Conservation (phyloP, 31 red algal species). For the Odonthalia washingtoniensis region DNA sequence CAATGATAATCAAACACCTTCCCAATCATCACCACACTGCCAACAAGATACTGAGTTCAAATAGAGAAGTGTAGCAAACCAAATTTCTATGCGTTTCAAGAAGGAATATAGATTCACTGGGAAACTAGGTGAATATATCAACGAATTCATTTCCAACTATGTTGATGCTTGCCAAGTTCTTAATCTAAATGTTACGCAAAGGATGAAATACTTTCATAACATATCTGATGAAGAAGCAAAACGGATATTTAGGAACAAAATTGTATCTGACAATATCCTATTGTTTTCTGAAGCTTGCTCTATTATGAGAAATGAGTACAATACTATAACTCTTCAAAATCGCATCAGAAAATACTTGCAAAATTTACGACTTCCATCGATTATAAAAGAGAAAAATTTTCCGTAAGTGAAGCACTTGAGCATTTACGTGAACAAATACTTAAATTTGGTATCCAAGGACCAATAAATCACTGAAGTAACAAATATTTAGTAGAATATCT, state of each 20-base stretch:
- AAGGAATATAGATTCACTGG: background rate
- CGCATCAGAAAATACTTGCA: background rate
- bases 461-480: too few relatives aligned
- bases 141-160: background rate
- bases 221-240: too few relatives aligned
- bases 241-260: too few relatives aligned
- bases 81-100: background rate
- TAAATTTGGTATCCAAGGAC: too few relatives aligned
- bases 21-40: background rate
- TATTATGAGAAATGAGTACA: background rate
- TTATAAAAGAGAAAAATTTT: background rate
- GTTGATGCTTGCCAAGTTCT: background rate
- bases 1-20: too few relatives aligned
- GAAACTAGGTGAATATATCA: background rate
- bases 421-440: too few relatives aligned
- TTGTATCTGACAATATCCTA: background rate
- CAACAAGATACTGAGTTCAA: background rate
- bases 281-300: background rate
- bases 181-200: background rate
- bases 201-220: too few relatives aligned
- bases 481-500: too few relatives aligned
- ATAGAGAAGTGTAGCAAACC: background rate
- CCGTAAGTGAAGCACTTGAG: too few relatives aligned
- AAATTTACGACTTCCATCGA: background rate
- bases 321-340: background rate